Evolutionary conservation across 2,329 filamentous ascomycete genomes (phyloP), one percentile per base, ranked within the genome.

Genomic region (Zymoseptoria pseudotritici): DNA sequence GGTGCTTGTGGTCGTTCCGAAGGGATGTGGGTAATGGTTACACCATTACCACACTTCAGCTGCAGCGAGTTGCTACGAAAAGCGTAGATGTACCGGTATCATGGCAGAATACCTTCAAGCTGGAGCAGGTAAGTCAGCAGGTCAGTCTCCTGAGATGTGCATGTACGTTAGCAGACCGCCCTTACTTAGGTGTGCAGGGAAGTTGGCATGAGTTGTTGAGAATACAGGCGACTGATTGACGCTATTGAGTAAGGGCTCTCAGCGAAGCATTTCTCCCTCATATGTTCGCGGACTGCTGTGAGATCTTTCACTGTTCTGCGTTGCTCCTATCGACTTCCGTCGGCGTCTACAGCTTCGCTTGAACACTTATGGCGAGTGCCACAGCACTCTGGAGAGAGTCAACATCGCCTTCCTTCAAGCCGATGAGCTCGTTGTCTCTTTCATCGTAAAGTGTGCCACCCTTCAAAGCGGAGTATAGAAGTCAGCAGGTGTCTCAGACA

Each of bases 381-480:
- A 84, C 77, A 36, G 79, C 75, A 56, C 77, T 75, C 58, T 76
- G 72, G 63, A 90, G 69, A 0, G 78, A 80, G 59, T 87, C 83
- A 56, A 81, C 71, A 13, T 58, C 52, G 24, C 82, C 75, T 8
- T 78, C 78, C 36, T 46, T 46, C 3, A 77, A 77, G 6, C 69
- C 73, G 55, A 90, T 78, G 1, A 79, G 66, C 26, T 78, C 80
- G 66, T 91, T 90, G 69, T 89, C 87, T 58, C 85, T 82, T 72
- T 83, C 82, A 1, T 84, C 81, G 69, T 91, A 90, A 53, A 90
- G 71, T 0, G 88, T 91, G 1, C 86, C 85, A 0, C 88, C 88
- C 36, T 46, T 46, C 36, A n/a, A n/a, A 46, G 36, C 36, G 36
- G 17, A 46, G 17, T 6, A n/a, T 17, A 67, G 88, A 83, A 0